Evolutionary conservation across 2,329 filamentous ascomycete species (phyloP).

Genomic region (Nothophoma quercina): DNA sequence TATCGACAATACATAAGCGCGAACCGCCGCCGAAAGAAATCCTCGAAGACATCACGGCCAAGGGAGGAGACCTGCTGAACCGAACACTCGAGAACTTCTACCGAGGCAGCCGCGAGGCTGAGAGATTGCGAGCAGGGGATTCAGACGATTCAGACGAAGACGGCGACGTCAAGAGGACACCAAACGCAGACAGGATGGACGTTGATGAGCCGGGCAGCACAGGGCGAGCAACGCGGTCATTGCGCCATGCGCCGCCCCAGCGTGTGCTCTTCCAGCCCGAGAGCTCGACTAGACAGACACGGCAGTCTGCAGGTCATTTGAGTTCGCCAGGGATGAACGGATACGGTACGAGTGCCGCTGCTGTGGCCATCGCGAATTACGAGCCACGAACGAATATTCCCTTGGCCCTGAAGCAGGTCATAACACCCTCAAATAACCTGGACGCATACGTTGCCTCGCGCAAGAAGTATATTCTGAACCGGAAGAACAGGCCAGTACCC

Average conservation of each 20-base stretch:
- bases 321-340: conserved; percentile 56
- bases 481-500: conserved; percentile 48
- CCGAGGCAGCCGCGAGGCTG: conserved; percentile 56
- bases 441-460: conserved; percentile 68
- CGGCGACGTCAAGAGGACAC: conserved; percentile 54
- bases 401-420: conserved; percentile 74
- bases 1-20: conserved; percentile 76
- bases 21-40: conserved; percentile 89
- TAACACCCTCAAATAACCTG: conserved; percentile 77
- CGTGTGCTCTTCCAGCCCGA: conserved; percentile 87
- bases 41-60: conserved; percentile 79
- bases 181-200: conserved; percentile 59
- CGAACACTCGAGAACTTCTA: conserved; percentile 80
- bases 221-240: conserved; percentile 53
- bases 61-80: conserved; percentile 79
- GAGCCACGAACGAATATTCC: conserved; percentile 70
- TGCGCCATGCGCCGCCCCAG: conserved; percentile 84
- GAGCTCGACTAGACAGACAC: conserved; percentile 69
- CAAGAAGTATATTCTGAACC: conserved; percentile 59
- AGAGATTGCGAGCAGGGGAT: conserved; percentile 58
- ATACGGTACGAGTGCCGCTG: conserved; percentile 50
- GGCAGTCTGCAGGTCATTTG: conserved; percentile 56
- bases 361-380: conserved; percentile 70
- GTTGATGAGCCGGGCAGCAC: conserved; percentile 59
- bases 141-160: conserved; percentile 57